These are phyloP conservation scores for Malassezia brasiliensis DNA, from an alignment of 1,284 basidiomycete genomes.

Conservation along the genomic window DNA sequence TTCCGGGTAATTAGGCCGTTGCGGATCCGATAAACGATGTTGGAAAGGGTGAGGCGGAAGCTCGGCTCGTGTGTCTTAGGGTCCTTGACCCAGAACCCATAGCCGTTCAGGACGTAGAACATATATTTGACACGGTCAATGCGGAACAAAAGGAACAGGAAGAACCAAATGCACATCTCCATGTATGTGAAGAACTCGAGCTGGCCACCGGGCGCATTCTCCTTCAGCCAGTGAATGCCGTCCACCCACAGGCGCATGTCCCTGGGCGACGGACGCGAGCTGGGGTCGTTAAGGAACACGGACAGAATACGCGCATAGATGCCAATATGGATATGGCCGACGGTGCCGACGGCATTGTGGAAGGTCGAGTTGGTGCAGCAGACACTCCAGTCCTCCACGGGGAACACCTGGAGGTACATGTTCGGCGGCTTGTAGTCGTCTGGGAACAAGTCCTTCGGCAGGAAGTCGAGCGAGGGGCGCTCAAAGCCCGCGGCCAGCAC, in stretches of 20 bases:
- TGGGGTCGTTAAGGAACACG: constrained; percentile 56
- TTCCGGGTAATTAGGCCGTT: neutral
- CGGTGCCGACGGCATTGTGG: constrained; percentile 50
- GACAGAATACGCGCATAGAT: constrained; percentile 57
- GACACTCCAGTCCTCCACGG: constrained; percentile 55
- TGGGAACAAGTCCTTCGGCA: constrained; percentile 58
- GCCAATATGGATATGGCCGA: constrained; percentile 36
- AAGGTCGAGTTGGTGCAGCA: constrained; percentile 58
- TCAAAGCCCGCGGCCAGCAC: constrained; percentile 60
- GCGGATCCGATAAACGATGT: neutral
- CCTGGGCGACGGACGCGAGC: constrained; percentile 53
- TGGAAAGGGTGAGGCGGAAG: constrained; percentile 29
- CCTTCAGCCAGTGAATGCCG: constrained; percentile 57
- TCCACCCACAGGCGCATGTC: constrained; percentile 63
- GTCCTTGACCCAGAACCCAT: constrained; percentile 31
- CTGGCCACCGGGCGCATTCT: constrained; percentile 55
- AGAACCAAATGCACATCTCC: constrained; percentile 51
- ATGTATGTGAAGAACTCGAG: constrained; percentile 61
- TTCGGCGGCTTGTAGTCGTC: constrained; percentile 54
- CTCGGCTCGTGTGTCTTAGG: constrained; percentile 25
- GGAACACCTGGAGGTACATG: constrained; percentile 60
- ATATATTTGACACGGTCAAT: constrained; percentile 27
- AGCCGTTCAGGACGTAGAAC: constrained; percentile 41
- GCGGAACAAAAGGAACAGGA: constrained; percentile 36
- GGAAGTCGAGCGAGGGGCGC: constrained; percentile 55